Percentiles rank a stretch among this genome's conserved stretches.
Conservation (phyloP, 1,284 basidiomycete genomes). For the Ceratorhiza oryzae-sativae region DNA sequence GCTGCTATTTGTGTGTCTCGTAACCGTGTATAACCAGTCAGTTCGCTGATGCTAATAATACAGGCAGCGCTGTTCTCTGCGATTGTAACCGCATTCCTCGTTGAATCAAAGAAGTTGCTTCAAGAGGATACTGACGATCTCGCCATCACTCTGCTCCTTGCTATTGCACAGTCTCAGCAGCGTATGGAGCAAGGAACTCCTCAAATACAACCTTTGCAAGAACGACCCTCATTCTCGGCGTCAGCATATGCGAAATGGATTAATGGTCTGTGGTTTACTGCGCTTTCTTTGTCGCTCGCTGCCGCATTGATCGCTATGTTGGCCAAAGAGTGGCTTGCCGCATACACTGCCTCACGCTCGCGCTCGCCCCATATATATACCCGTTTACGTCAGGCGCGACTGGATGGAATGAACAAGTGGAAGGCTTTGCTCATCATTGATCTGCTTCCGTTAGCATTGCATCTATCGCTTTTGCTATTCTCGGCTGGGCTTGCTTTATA, state of each 20-base stretch:
- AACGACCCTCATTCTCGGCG: not conserved
- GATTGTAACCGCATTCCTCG: conserved; percentile 28
- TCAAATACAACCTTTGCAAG: not conserved
- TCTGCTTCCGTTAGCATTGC: conserved; percentile 8
- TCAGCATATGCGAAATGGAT: conserved; percentile 1
- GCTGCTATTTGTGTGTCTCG: conserved; percentile 9
- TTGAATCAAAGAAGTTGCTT: conserved; percentile 12
- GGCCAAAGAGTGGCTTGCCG: conserved; percentile 26
- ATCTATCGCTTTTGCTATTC: conserved; percentile 28
- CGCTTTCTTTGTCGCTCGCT: conserved; percentile 9
- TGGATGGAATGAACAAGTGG: conserved; percentile 1
- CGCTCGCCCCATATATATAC: not conserved
- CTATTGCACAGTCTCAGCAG: conserved; percentile 9
- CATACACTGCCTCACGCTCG: not conserved
- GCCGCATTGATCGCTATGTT: conserved; percentile 15
- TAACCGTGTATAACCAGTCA: not conserved
- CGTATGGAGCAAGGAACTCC: not conserved
- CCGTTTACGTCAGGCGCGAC: not conserved
- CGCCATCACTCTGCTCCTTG: not conserved
- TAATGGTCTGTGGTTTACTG: conserved; percentile 26
- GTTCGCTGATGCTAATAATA: not conserved
- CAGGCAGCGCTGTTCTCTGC: conserved; percentile 33
- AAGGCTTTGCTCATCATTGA: not conserved
- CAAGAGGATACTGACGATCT: not conserved
- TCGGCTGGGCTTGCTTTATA: conserved; percentile 7